Conservation (phyloP, 73 alveolate genomes). For the Tetrahymena malaccensis region DNA sequence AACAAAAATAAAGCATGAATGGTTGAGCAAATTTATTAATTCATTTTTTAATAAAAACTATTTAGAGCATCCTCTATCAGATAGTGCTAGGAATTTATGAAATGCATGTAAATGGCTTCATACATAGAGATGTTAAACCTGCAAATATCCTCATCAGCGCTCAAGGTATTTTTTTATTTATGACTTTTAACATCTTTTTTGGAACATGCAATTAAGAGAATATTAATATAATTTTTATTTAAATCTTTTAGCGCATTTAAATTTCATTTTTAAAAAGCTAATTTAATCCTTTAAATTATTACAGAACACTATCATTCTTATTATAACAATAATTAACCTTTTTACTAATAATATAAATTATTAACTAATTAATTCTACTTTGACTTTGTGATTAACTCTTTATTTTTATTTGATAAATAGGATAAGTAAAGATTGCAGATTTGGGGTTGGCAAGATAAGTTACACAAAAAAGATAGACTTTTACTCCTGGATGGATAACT, state of each 20-base stretch:
- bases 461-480: not conserved
- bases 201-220: too few species aligned
- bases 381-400: not conserved
- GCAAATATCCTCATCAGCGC: not conserved
- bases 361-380: too few species aligned
- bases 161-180: not conserved
- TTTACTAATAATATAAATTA: too few species aligned
- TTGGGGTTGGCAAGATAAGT: not conserved
- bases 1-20: not conserved
- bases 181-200: not conserved
- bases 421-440: not conserved
- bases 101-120: not conserved
- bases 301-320: too few species aligned
- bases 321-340: too few species aligned
- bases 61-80: not conserved
- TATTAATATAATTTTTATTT: too few species aligned
- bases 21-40: too few species aligned
- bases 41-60: not conserved
- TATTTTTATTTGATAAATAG: not conserved
- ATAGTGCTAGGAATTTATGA: not conserved
- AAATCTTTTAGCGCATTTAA: too few species aligned
- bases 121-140: not conserved
- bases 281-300: too few species aligned
- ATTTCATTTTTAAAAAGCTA: too few species aligned
- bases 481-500: conserved; percentile 48